Base-by-base conservation (phyloP, 768 basidiomycete genomes). In the Serpula lacrymans region DNA sequence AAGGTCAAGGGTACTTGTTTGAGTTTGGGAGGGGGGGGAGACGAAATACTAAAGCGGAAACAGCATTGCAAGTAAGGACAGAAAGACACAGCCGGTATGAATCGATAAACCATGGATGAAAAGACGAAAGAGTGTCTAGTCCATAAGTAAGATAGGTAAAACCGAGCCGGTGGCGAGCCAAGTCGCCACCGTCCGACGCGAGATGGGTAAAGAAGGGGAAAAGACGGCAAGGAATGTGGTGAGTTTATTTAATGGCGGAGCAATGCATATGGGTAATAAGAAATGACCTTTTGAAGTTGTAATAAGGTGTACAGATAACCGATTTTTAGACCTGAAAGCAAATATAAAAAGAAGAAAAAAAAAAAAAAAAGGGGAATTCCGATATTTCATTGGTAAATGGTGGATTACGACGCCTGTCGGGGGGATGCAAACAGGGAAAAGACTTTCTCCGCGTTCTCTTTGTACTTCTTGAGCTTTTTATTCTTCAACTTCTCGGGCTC, bases 361-460 rank as follows among this genome's bases (percentile, higher is more conserved):
- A 17, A 41, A 46, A 22, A 31, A 34, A 38, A 35, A 12, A 42
- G 46, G 43, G 26, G 47, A 49, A 50, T 53, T 54, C 42, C 58
- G 60, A 48, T 53, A 46, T 57, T 39, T 43, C 32, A 27, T 27
- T 28, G 22, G 30, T 24, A n/a, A n/a, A 48, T 42, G 42, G 47
- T 16, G 13, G 34, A 13, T 31, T 37, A 20, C 48, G 54, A 60
- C 34, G 59, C 54, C 53, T 73, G 76, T 43, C 75, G 83, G 45
- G 84, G 82, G 20, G 84, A 78, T 30, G 83, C 82, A 61, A 91
- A 90, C 48, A 91, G 68, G 23, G 87, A 87, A 43, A 91, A 72
- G 41, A 91, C 75, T 49, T 90, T 90, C 69, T 89, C 88, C 3
- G 88, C 87, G 46, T 82, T 84, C 56, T 88, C 82, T 67, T 89